phyloP scores from a whole-genome alignment of 2,329 filamentous ascomycete genomes.

The Aspergillus sp. region DNA sequence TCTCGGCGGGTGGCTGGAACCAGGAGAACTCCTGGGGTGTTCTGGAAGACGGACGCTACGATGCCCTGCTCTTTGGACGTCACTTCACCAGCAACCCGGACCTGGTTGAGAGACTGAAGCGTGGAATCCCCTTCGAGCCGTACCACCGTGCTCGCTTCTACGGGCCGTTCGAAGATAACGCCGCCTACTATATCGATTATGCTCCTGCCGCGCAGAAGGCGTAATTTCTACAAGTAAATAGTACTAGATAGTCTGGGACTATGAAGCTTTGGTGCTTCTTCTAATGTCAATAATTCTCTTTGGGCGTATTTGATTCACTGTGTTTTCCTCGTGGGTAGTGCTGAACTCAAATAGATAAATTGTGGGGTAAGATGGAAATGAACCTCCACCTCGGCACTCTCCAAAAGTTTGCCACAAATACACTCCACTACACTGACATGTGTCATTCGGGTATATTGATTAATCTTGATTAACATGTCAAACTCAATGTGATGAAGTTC shows the following conservation, averaged over 20 bases:
- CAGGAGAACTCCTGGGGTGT: slow-evolving; percentile 52
- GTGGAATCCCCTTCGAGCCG: slow-evolving; percentile 38
- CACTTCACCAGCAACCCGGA: slow-evolving; percentile 53
- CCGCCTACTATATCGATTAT: slow-evolving; percentile 33
- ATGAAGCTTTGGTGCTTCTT: background rate
- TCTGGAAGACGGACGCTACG: slow-evolving; percentile 49
- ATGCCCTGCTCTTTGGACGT: slow-evolving; percentile 49
- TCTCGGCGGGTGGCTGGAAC: slow-evolving; percentile 57
- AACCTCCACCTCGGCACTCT: background rate
- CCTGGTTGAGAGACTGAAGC: slow-evolving; percentile 45
- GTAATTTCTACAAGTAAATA: background rate
- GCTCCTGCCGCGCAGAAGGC: slow-evolving; percentile 7
- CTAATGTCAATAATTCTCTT: background rate
- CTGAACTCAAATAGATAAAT: background rate
- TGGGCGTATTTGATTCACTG: background rate
- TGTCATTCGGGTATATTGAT: background rate
- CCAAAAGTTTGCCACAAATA: background rate
- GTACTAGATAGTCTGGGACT: background rate
- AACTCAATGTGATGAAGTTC: background rate
- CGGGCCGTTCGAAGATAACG: slow-evolving; percentile 37
- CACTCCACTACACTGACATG: background rate
- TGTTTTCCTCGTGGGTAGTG: background rate
- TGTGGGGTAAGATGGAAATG: background rate
- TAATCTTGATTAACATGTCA: background rate
- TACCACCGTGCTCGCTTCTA: slow-evolving; percentile 51